A percentile compares a stretch with the other conserved stretches of the same genome.
Conservation (phyloP, 805 yeast species). For the Metschnikowia peoriensis region DNA sequence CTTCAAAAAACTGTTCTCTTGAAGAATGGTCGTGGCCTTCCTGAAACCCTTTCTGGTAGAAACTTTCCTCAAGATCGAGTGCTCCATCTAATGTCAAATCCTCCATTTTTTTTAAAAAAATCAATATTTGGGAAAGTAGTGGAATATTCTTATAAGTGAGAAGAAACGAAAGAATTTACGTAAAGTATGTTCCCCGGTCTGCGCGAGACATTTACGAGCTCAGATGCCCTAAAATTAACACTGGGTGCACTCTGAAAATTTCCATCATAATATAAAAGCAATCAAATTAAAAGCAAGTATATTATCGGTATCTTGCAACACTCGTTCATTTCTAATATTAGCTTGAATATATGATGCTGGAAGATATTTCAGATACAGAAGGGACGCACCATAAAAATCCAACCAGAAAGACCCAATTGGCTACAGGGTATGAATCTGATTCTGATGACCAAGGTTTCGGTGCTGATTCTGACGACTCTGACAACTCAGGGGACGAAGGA, state of each 20-base stretch:
- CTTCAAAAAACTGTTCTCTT: constrained; percentile 63
- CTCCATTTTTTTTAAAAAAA: constrained; percentile 19
- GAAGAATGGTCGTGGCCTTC: constrained; percentile 70
- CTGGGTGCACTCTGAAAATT: neutral
- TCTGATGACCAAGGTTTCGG: constrained; percentile 13
- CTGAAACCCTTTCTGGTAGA: constrained; percentile 63
- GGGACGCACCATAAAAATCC: neutral
- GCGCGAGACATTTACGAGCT: no score
- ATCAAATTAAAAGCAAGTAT: no score
- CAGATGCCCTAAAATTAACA: no score
- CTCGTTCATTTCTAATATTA: no score
- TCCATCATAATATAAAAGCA: no score
- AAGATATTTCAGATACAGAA: neutral
- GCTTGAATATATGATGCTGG: neutral
- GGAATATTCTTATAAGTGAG: no score
- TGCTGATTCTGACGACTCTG: constrained; percentile 13
- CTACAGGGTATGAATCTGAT: constrained; percentile 18
- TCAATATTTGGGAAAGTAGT: no score
- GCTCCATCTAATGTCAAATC: constrained; percentile 45
- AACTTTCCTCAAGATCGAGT: constrained; percentile 57
- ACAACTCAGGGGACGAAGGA: constrained; percentile 5
- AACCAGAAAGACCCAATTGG: constrained; percentile 2
- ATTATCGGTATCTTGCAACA: no score
- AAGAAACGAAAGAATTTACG: neutral
- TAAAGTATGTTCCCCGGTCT: neutral